Evolutionary conservation across 2,329 filamentous ascomycete species (phyloP), one percentile per base, ranked within the genome.

Genomic region (Hymenoscyphus repandus): DNA sequence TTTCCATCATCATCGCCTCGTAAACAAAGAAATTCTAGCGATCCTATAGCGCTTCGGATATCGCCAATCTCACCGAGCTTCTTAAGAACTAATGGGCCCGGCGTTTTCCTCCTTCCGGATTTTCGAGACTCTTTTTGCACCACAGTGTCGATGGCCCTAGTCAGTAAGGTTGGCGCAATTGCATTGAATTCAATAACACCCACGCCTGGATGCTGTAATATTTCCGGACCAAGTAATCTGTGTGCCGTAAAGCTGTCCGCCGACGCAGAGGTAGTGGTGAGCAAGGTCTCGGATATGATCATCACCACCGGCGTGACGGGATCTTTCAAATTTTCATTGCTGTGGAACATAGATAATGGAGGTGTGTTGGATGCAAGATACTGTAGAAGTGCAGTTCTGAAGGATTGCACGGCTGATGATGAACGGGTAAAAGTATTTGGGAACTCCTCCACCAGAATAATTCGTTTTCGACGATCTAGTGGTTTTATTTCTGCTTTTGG

Each of bases 231-330:
- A 2, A 99, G 79, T 15, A 99, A 72, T 20, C 91, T 83, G 70
- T 97, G 89, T 0, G 90, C 90, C 1, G 93, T 99, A 62, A 97
- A 90, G 68, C 88, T 96, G 64, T 97, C 91, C 11, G 89, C 83
- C 9, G 87, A 83, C 1, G 90, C 86, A 2, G 88, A 91, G 6
- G 85, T 90, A 1, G 90, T 93, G 0, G 88, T 92, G 13, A 96
- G 72, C 12, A 95, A 74, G 0, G 90, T 95, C 68, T 99, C 93
- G 0, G 93, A 96, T 45, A 99, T 83, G 51, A 99, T 79, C 72
- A 99, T 84, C 31, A 99, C 80, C 33, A 97, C 76, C 0, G 93
- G 93, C 1, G 80, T 82, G 22, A 83, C 72, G 9, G 74, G 68
- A 3, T 78, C 74, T 31, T 55, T 43, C 17, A 38, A 38, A 6